Evolutionary conservation across 1,284 basidiomycete genomes (phyloP), one percentile per base, ranked within the genome.

Genomic region (Papiliotrema nemorosa): DNA sequence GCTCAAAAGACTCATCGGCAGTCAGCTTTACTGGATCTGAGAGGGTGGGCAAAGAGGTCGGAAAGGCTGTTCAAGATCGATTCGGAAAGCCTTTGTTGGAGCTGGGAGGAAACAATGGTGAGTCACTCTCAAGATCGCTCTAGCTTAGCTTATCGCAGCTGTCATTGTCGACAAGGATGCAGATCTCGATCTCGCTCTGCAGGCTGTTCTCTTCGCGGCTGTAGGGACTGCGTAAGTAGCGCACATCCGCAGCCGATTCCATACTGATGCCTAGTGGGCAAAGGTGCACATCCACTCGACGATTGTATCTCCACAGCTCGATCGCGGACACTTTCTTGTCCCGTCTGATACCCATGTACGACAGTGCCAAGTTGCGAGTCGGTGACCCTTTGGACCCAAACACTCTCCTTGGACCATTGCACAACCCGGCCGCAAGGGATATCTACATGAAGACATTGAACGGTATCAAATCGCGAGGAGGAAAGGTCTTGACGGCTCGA

Each of bases 11-110:
- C n/a, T n/a, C n/a, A n/a, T n/a, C n/a, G n/a, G 3, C 26, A 69
- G 87, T 97, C 16, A 91, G 88, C 35, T 97, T 97, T 73, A 97
- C 93, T 1, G 93, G 93, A 2, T 92, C 88, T 60, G 93, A 97
- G 70, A 78, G 79, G 44, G 85, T 92, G 42, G 93, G 93, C 14
- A 82, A 85, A 52, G 79, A 85, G 54, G 90, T 97, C 18, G 88
- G 88, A 85, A 70, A 84, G 81, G 55, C 78, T 85, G 62, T 91
- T 87, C 73, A 89, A 88, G 41, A 72, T 44, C 54, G 71, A 44
- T 73, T 72, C 41, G 71, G 71, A 53, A 73, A 73, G 77, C 78
- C 84, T 31, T 82, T 94, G 35, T 80, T 97, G 27, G 93, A 97
- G 70, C 79, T 97, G 10, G 92, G 92, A n/a, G 93, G 93, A 33